These are phyloP conservation scores for Flaveria linearis DNA, from an alignment of 129 eudicot species.

Conservation along the genomic window DNA sequence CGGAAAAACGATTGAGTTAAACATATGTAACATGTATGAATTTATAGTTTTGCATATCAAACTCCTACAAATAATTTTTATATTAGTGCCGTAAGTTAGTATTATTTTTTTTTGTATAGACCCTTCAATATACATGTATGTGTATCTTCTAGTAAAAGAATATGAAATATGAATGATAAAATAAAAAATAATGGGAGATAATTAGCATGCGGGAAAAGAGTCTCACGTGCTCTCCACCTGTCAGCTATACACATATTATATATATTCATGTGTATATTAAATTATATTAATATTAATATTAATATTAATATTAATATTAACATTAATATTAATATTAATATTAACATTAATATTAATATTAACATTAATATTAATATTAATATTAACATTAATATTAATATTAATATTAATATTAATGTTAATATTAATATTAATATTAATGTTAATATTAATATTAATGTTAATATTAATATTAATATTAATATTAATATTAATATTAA, in stretches of 20 bases:
- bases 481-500: neutral
- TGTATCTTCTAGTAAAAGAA: neutral
- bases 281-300: neutral
- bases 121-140: too few relatives aligned
- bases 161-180: neutral
- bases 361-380: neutral
- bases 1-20: too few relatives aligned
- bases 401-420: neutral
- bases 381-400: neutral
- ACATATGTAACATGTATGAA: too few relatives aligned
- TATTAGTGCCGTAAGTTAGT: too few relatives aligned
- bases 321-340: neutral
- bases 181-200: neutral
- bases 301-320: neutral
- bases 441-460: neutral
- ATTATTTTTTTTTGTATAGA: too few relatives aligned
- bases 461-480: neutral
- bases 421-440: neutral
- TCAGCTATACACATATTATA: slow-evolving; percentile 23
- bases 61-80: too few relatives aligned
- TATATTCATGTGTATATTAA: neutral
- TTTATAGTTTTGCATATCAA: too few relatives aligned
- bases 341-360: neutral
- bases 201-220: slow-evolving; percentile 43
- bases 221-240: slow-evolving; percentile 42